These are phyloP conservation scores for Aspergillus sp. DNA, from an alignment of 2,329 filamentous ascomycete genomes.

Conservation along the genomic window DNA sequence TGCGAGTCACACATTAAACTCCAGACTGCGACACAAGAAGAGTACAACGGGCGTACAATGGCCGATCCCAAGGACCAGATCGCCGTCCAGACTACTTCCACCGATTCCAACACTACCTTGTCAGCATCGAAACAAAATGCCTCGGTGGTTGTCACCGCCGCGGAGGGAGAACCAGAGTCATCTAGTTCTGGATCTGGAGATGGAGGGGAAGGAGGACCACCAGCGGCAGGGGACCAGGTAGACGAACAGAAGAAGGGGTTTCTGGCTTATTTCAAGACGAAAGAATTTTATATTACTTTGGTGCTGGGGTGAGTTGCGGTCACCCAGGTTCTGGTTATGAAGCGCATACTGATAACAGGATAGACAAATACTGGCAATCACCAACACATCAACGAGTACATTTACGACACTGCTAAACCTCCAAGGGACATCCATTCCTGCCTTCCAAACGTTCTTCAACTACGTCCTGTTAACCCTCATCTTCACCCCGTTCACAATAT, in stretches of 20 bases:
- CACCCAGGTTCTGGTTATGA: background rate
- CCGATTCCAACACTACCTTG: constrained; percentile 3
- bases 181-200: background rate
- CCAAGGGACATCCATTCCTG: constrained; percentile 71
- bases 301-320: constrained; percentile 55
- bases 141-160: constrained; percentile 10
- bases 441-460: constrained; percentile 94
- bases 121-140: constrained; percentile 11
- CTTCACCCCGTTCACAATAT: constrained; percentile 73
- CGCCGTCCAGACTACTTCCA: constrained; percentile 16
- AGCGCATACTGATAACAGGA: background rate
- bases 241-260: constrained; percentile 42
- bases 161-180: constrained; percentile 9
- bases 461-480: constrained; percentile 77
- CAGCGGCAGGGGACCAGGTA: constrained; percentile 30
- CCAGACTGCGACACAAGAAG: too few relatives aligned
- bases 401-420: constrained; percentile 68
- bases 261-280: constrained; percentile 69
- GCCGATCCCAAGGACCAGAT: constrained; percentile 20
- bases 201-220: constrained; percentile 1
- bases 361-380: constrained; percentile 74
- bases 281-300: constrained; percentile 82
- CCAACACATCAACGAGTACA: constrained; percentile 89
- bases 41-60: constrained; percentile 12
- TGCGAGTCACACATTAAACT: too few relatives aligned